Base-by-base conservation (phyloP, 2,329 filamentous ascomycete genomes). In the Fusarium haematococcum region DNA sequence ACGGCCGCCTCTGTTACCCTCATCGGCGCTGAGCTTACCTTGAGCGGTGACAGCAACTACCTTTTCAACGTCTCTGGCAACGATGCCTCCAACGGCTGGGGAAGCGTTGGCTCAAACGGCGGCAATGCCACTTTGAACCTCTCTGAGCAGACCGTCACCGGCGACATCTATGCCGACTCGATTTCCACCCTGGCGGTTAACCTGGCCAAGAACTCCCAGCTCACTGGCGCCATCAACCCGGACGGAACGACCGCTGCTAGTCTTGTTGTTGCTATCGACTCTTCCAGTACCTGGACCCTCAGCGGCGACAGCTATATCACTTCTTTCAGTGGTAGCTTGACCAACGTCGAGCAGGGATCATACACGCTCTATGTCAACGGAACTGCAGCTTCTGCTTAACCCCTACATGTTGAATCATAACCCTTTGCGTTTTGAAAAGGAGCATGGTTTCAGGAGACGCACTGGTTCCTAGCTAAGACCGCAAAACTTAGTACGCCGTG, bases 1-100 rank as follows among this genome's bases (percentile, higher is more conserved):
- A 70, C 68, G 2, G 65, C 45, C 5, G 68, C 68, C n/a, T 37
- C 41, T 9, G 68, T 70, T 10, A 68, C 61, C 5, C 60, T 70
- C 20, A 61, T 23, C 6, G 65, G 68, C 6, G 68, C 65, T 1
- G 62, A 70, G 13, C 27, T 70, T 27, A 65, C 65, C 20, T 54
- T 70, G 27, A 58, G 20, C 35, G 37, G 65, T 10, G 68, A 61
- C 32, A 70, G 68, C 61, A 64, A 32, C 61, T 70, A 70, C 13
- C 65, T 70, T 9, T 70, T 68, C 35, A 70, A 70, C 23, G 68
- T 70, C 1, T 70, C 68, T 7, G 65, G 68, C 7, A 70, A 70
- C 20, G 65, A 70, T 14, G 68, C 60, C 13, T 37, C 66, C 9
- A 61, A 68, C 37, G 68, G 65, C 23, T 70, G 68, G 65, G 68